Evolutionary conservation across 164 flowering plant genomes (phyloP).

Genomic region (Kalanchoe fedtschenkoi): DNA sequence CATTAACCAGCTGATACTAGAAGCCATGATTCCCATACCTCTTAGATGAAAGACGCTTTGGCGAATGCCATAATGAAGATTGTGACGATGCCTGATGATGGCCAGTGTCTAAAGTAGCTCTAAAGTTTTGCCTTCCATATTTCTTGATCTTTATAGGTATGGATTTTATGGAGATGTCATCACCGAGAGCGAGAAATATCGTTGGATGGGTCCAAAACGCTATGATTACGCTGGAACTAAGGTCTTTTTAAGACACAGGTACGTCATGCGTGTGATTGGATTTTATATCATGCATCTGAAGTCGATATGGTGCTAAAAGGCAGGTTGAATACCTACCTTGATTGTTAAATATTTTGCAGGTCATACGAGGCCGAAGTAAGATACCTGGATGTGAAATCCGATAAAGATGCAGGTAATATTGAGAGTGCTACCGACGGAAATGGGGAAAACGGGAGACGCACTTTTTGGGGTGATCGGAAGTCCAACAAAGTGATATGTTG

Average conservation of each 20-base stretch:
- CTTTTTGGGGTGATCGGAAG: conserved; percentile 16
- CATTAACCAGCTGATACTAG: not conserved
- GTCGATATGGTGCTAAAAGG: not conserved
- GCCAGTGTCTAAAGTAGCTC: not conserved
- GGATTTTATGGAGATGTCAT: conserved; percentile 99
- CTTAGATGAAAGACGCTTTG: not conserved
- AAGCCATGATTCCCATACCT: too few relatives aligned
- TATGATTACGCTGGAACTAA: conserved; percentile 96
- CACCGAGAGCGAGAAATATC: conserved; percentile 79
- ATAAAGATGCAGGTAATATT: conserved; percentile 14
- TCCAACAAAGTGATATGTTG: conserved; percentile 48
- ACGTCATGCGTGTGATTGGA: conserved; percentile 3
- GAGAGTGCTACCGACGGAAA: conserved; percentile 16
- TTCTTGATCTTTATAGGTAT: conserved; percentile 37
- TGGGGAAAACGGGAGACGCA: conserved; percentile 9
- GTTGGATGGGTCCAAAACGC: conserved; percentile 99
- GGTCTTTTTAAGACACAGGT: conserved; percentile 88
- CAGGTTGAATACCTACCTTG: not conserved
- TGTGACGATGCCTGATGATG: not conserved
- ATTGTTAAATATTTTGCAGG: conserved; percentile 21
- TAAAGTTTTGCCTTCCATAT: not conserved
- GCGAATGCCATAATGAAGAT: not conserved
- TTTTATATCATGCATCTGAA: not conserved
- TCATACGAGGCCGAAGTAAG: conserved; percentile 84
- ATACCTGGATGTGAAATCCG: conserved; percentile 47